These are phyloP conservation scores for Rosa hybrid DNA, from an alignment of 331 rosid genomes.

Conservation along the genomic window DNA sequence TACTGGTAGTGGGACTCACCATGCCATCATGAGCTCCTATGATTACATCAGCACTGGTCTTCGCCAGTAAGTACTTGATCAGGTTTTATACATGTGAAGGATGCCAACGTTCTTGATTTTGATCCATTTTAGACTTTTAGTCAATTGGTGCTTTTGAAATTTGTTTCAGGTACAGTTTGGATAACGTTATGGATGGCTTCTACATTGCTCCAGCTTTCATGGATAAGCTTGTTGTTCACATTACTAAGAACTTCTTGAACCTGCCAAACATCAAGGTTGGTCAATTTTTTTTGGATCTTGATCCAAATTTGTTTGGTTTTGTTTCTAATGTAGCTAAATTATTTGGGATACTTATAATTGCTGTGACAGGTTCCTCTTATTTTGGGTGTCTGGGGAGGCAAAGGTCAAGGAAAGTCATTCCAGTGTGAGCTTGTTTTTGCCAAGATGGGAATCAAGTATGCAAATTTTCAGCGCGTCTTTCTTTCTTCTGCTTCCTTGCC, in stretches of 20 bases:
- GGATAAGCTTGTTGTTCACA: conserved; percentile 59
- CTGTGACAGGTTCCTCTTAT: conserved; percentile 51
- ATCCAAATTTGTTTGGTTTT: not conserved
- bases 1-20: conserved; percentile 61
- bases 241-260: conserved; percentile 55
- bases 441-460: conserved; percentile 66
- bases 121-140: not conserved
- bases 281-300: not conserved
- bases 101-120: not conserved
- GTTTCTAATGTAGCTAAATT: not conserved
- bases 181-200: conserved; percentile 50
- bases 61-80: conserved; percentile 62
- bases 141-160: not conserved
- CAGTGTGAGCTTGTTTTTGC: conserved; percentile 65
- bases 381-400: conserved; percentile 68
- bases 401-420: conserved; percentile 66
- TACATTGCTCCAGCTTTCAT: conserved; percentile 63
- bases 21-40: conserved; percentile 74
- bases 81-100: not conserved
- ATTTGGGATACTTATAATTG: not conserved
- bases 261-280: conserved; percentile 57
- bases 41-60: conserved; percentile 75
- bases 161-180: conserved; percentile 39
- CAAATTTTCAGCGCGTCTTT: not conserved
- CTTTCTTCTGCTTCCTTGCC: not conserved